Base-by-base conservation (phyloP, 1,284 basidiomycete genomes). In the Boletus mariae region DNA sequence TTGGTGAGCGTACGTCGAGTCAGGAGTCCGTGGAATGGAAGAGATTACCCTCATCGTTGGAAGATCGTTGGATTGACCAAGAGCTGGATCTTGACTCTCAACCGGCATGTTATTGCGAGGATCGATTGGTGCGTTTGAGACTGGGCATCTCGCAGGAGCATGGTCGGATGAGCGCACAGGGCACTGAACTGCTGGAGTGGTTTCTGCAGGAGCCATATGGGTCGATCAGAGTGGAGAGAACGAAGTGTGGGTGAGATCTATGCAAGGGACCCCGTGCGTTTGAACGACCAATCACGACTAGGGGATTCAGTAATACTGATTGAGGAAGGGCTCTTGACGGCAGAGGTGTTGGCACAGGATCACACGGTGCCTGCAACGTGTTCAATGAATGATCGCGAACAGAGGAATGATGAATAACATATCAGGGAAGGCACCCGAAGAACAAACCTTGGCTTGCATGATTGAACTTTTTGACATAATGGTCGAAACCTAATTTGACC, bases 61-160 rank as follows among this genome's bases (percentile, higher is more conserved):
- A 9, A 54, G 45, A 20, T 26, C 10, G 13, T 13, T 31, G 23
- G 9, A 45, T 45, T 57, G 55, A 12, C 43, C 17, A 23, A 35
- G 51, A 9, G 56, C 44, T 4, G 29, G 31, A 20, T 45, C 32
- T 34, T 57, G 57, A 20, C 56, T 45, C 28, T 58, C 55, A 25
- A 58, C 37, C 6, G 52, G 56, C 57, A 58, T 56, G 15, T 56
- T 56, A 28, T 56, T 56, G 11, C 41, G 55, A 8, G 45, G 51
- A 58, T 56, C 37, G 29, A 49, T 55, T 15, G 28, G 40, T 49
- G 44, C 42, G 8, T 32, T 6, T 10, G 29, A 41, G 45, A 28
- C 35, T 47, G 41, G 41, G 26, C 41, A 43, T 9, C 25, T 13
- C 23, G 25, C 23, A 26, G 41, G 41, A 43, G 25, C 11, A n/a